Conservation (phyloP, 257 asterid species). For the Handroanthus guayacan region DNA sequence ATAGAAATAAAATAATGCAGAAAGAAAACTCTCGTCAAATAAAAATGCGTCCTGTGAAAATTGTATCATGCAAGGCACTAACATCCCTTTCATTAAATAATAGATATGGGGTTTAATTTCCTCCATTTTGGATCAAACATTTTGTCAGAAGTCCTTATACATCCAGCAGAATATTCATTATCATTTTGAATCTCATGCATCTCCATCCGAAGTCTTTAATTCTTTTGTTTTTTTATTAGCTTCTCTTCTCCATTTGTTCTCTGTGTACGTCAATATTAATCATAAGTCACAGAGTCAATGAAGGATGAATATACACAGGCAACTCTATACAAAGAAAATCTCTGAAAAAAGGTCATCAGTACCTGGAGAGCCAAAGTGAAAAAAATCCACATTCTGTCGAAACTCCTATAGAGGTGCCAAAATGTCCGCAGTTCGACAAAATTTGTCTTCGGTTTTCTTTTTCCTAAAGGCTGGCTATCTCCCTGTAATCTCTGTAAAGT, state of each 20-base stretch:
- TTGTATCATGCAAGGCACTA: neutral
- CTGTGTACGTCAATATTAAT: slow-evolving; percentile 20
- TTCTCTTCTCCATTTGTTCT: neutral
- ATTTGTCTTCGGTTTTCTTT: slow-evolving; percentile 89
- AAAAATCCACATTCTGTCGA: slow-evolving; percentile 96
- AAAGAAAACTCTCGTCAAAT: slow-evolving; percentile 5
- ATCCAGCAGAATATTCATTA: slow-evolving; percentile 10
- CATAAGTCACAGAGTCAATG: slow-evolving; percentile 18
- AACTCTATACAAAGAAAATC: slow-evolving; percentile 1
- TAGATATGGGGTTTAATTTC: neutral
- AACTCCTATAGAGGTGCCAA: slow-evolving; percentile 95
- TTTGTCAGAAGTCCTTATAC: neutral
- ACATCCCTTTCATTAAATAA: neutral
- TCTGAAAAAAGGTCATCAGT: slow-evolving; percentile 21
- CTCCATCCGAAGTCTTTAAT: slow-evolving; percentile 8
- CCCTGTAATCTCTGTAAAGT: slow-evolving; percentile 45
- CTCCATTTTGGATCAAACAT: neutral
- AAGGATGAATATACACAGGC: neutral
- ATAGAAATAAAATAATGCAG: neutral
- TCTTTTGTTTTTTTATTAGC: slow-evolving; percentile 10
- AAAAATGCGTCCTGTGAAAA: neutral
- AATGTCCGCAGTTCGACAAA: slow-evolving; percentile 96
- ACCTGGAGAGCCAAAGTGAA: slow-evolving; percentile 95
- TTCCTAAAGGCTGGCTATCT: slow-evolving; percentile 61
- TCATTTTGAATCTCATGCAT: slow-evolving; percentile 24